A percentile compares a stretch with the other conserved stretches of the same genome.
phyloP scores from a whole-genome alignment of 176 grass and related monocot species.

The sorghum (Sorghum bicolor) region DNA sequence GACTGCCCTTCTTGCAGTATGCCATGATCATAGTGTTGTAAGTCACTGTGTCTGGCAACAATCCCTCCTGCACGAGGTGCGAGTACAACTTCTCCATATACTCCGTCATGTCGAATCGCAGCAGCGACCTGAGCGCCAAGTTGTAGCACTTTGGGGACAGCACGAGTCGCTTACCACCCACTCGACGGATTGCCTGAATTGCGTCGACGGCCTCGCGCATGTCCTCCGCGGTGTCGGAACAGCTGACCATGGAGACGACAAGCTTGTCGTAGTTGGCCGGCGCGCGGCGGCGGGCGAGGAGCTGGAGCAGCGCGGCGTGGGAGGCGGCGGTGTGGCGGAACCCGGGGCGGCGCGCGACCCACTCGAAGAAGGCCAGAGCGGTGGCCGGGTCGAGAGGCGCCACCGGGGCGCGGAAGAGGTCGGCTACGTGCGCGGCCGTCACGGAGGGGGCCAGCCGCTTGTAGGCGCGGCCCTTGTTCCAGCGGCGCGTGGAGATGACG shows the following conservation, averaged over 20 bases:
- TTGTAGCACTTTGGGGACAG: conserved; percentile 66
- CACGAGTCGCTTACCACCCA: conserved; percentile 36
- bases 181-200: conserved; percentile 59
- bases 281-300: conserved; percentile 40
- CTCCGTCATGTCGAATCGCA: conserved; percentile 47
- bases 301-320: conserved; percentile 62
- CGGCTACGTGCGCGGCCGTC: conserved; percentile 53
- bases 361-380: conserved; percentile 74
- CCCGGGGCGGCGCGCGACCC: conserved; percentile 46
- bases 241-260: conserved; percentile 65
- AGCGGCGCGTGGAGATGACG: conserved; percentile 56
- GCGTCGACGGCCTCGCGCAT: conserved; percentile 35
- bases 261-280: conserved; percentile 51
- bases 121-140: conserved; percentile 58
- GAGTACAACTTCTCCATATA: background rate
- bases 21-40: background rate
- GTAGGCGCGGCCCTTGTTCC: conserved; percentile 46
- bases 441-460: conserved; percentile 50
- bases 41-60: background rate
- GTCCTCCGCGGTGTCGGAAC: conserved; percentile 42
- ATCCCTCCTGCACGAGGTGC: background rate
- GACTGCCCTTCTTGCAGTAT: background rate
- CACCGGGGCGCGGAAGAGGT: conserved; percentile 34
- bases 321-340: conserved; percentile 69
- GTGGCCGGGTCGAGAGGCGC: conserved; percentile 38